These are phyloP conservation scores for Asterochloris erici DNA, from an alignment of 139 green algal species.

Conservation along the genomic window DNA sequence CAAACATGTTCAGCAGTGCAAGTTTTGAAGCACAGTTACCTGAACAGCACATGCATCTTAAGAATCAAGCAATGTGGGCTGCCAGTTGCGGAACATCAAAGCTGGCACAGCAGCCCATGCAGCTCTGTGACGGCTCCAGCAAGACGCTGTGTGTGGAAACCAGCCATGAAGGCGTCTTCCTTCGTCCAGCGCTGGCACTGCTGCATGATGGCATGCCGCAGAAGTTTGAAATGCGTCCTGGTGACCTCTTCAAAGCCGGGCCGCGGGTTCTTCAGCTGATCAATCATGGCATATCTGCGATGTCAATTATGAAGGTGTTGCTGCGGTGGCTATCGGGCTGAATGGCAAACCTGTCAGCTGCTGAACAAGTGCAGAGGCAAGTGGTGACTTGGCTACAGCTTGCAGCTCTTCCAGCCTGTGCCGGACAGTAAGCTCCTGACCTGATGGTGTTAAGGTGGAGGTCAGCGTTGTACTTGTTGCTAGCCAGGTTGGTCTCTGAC, in stretches of 20 bases:
- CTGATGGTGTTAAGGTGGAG: conserved; percentile 14
- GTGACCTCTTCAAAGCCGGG: conserved; percentile 63
- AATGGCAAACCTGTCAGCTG: not conserved
- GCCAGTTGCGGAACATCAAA: no score
- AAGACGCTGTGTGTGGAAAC: not conserved
- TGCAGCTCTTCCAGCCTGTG: conserved; percentile 46
- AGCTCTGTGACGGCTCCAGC: conserved; percentile 15
- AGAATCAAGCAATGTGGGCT: no score
- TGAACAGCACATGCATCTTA: no score
- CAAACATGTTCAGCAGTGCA: no score
- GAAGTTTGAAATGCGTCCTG: conserved; percentile 53
- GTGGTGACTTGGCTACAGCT: conserved; percentile 16
- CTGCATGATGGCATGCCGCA: conserved; percentile 37
- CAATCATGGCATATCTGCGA: conserved; percentile 66
- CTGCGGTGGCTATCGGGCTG: not conserved
- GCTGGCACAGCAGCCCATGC: conserved; percentile 15
- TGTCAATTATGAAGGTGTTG: conserved; percentile 33
- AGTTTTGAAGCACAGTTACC: no score
- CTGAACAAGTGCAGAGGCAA: not conserved
- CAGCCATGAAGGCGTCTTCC: not conserved
- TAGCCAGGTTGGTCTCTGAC: not conserved
- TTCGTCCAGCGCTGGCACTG: conserved; percentile 31
- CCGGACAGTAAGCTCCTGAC: conserved; percentile 43
- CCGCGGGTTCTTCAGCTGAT: conserved; percentile 49
- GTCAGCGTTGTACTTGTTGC: conserved; percentile 18